These are phyloP conservation scores for Rhodotorula sp. DNA, from an alignment of 1,284 basidiomycete genomes.

Conservation along the genomic window DNA sequence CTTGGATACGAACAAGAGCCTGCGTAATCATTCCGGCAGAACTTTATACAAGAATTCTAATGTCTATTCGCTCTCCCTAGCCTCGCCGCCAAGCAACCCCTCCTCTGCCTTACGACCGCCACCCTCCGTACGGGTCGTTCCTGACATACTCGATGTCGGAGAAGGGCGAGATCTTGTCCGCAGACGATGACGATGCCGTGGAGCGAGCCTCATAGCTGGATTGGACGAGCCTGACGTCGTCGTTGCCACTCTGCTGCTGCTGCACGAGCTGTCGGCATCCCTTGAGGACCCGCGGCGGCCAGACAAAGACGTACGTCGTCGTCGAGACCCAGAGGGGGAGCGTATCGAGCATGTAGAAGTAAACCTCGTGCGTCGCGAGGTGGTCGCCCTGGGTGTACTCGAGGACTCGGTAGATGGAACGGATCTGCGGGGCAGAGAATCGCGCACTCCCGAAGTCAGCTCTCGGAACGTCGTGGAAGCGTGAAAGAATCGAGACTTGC, in stretches of 20 bases:
- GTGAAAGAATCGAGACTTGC: background rate
- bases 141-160: too few species aligned
- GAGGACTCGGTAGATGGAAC: background rate
- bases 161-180: too few species aligned
- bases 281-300: background rate
- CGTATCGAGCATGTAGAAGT: background rate
- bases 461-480: background rate
- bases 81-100: too few species aligned
- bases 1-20: too few species aligned
- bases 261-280: background rate
- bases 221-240: background rate
- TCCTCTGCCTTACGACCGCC: too few species aligned
- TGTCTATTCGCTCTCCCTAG: too few species aligned
- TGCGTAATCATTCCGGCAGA: too few species aligned
- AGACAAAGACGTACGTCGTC: background rate
- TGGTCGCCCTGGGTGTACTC: background rate
- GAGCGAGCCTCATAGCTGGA: too few species aligned
- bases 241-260: too few species aligned
- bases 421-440: background rate
- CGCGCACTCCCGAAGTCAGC: background rate
- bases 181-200: too few species aligned
- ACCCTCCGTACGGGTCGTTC: too few species aligned
- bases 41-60: too few species aligned
- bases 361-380: background rate
- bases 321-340: background rate